Conservation (phyloP, 768 basidiomycete genomes). For the Agrocybe chaxingu region DNA sequence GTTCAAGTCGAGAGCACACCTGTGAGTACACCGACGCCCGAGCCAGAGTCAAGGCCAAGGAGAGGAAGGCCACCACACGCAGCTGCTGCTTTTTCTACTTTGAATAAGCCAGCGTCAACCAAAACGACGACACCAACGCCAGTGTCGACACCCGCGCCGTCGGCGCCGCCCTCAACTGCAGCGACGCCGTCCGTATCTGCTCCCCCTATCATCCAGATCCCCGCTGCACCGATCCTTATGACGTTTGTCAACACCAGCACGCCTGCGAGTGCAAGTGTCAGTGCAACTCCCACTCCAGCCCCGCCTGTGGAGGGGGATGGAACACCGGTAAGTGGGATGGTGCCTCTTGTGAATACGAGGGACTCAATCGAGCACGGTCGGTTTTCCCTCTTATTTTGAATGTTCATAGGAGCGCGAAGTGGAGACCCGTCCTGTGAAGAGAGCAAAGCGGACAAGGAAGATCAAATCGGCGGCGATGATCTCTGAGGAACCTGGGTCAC, state of each 20-base stretch:
- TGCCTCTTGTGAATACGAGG: neutral
- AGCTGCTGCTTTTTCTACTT: slow-evolving; percentile 19
- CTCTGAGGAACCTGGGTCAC: slow-evolving; percentile 29
- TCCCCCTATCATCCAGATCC: neutral
- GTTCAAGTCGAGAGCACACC: slow-evolving; percentile 47
- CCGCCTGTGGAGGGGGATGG: slow-evolving; percentile 8
- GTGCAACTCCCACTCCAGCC: neutral
- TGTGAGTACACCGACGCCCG: slow-evolving; percentile 65
- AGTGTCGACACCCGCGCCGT: neutral
- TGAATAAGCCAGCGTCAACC: slow-evolving; percentile 24
- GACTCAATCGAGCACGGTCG: neutral
- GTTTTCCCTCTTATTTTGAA: neutral
- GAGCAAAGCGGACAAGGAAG: slow-evolving; percentile 36
- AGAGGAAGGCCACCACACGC: slow-evolving; percentile 19
- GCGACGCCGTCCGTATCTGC: neutral
- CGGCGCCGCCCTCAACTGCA: neutral
- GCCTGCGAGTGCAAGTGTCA: neutral
- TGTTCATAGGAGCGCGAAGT: slow-evolving; percentile 22
- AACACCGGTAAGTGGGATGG: slow-evolving; percentile 10
- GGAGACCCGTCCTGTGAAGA: slow-evolving; percentile 35
- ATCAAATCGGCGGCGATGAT: slow-evolving; percentile 42
- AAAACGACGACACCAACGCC: slow-evolving; percentile 16
- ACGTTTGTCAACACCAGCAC: neutral
- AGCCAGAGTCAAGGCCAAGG: slow-evolving; percentile 50
- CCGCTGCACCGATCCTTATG: neutral